A percentile compares a stretch with the other conserved stretches of the same genome.
These are phyloP conservation scores for Macrophomina pseudophaseolina DNA, from an alignment of 2,329 filamentous ascomycete species.

Conservation along the genomic window DNA sequence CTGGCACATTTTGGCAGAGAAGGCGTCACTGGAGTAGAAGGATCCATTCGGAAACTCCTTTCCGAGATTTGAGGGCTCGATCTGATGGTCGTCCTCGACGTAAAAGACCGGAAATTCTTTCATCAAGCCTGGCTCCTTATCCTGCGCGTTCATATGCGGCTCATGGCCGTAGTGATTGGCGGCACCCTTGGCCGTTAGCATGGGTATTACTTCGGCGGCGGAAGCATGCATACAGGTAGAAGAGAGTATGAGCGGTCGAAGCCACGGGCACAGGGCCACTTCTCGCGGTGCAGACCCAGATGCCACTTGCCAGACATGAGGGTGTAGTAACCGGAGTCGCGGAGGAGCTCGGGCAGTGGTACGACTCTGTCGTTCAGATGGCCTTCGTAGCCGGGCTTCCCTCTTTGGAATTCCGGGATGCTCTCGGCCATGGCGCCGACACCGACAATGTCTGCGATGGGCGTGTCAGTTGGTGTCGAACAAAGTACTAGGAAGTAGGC, in stretches of 20 bases:
- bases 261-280: slow-evolving; percentile 27
- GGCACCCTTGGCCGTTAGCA: slow-evolving; percentile 25
- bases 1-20: slow-evolving; percentile 36
- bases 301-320: slow-evolving; percentile 32
- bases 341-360: slow-evolving; percentile 63
- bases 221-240: slow-evolving; percentile 19
- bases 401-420: slow-evolving; percentile 59
- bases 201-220: too few relatives aligned
- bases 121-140: slow-evolving; percentile 29
- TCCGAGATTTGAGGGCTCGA: slow-evolving; percentile 30
- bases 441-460: slow-evolving; percentile 53
- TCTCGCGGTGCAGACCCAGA: slow-evolving; percentile 28
- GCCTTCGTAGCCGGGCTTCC: slow-evolving; percentile 66
- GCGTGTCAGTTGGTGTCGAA: not conserved
- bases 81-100: slow-evolving; percentile 32
- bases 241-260: slow-evolving; percentile 28
- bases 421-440: slow-evolving; percentile 64
- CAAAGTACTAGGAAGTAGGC: not conserved
- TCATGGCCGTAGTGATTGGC: slow-evolving; percentile 47
- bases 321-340: slow-evolving; percentile 44
- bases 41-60: slow-evolving; percentile 22
- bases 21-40: slow-evolving; percentile 43
- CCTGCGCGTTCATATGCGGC: slow-evolving; percentile 33
- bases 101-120: slow-evolving; percentile 32
- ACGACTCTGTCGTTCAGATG: slow-evolving; percentile 66